Percentiles rank a stretch among this genome's conserved stretches.
These are phyloP conservation scores for Boletus reticuloceps DNA, from an alignment of 768 basidiomycete genomes.

Conservation along the genomic window DNA sequence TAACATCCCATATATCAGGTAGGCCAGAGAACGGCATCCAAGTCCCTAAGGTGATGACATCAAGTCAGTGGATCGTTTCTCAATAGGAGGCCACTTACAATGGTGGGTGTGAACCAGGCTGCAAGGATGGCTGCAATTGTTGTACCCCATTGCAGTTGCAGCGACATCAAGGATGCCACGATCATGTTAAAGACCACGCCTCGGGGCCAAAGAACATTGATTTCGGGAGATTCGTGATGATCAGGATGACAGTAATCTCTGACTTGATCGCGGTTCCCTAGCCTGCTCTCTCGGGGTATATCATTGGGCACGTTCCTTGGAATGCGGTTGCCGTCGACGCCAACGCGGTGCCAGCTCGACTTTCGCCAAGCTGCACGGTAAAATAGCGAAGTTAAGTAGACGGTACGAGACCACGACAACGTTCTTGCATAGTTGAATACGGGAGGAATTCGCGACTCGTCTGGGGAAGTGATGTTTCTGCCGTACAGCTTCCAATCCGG, in stretches of 20 bases:
- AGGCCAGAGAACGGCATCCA: constrained; percentile 35
- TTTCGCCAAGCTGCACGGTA: constrained; percentile 18
- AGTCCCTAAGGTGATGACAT: constrained; percentile 17
- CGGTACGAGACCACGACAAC: constrained; percentile 19
- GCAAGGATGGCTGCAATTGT: constrained; percentile 27
- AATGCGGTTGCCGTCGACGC: background rate
- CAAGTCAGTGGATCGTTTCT: background rate
- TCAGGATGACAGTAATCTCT: constrained; percentile 19
- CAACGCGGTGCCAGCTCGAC: constrained; percentile 10
- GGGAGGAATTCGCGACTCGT: constrained; percentile 24
- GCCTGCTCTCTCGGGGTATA: constrained; percentile 13
- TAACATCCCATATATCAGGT: constrained; percentile 27
- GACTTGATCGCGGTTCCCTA: constrained; percentile 18
- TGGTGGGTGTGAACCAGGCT: constrained; percentile 32
- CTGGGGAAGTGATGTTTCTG: constrained; percentile 14
- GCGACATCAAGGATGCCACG: constrained; percentile 28
- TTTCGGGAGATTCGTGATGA: background rate
- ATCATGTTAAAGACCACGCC: constrained; percentile 25
- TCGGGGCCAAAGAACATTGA: constrained; percentile 18
- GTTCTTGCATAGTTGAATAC: constrained; percentile 25
- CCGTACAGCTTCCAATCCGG: background rate
- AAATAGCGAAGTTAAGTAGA: constrained; percentile 12
- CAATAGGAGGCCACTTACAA: constrained; percentile 4
- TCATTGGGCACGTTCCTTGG: background rate
- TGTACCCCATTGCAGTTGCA: constrained; percentile 35